A percentile compares a stretch with the other conserved stretches of the same genome.
Conservation (phyloP, 2,329 filamentous ascomycete genomes). For the Leptographium wingfieldii region DNA sequence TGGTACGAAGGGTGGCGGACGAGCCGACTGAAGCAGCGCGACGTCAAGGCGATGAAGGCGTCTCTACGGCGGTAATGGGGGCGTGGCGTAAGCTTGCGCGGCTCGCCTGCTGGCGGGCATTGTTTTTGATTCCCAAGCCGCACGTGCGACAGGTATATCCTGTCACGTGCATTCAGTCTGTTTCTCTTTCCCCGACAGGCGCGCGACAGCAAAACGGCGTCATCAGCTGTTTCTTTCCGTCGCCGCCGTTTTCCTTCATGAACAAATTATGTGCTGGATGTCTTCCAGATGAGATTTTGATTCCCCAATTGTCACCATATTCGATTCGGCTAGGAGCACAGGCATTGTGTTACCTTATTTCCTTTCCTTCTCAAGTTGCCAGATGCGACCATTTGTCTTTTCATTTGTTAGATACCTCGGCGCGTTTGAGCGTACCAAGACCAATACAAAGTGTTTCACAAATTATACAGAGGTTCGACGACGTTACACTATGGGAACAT, state of each 20-base stretch:
- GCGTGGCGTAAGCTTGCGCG: not conserved
- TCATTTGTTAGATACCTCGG: slow-evolving; percentile 3
- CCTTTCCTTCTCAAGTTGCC: not conserved
- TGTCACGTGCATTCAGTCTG: not conserved
- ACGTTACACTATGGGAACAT: no score
- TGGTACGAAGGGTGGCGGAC: slow-evolving; percentile 97
- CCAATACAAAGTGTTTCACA: not conserved
- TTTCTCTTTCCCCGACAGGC: not conserved
- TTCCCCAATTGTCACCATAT: slow-evolving; percentile 7
- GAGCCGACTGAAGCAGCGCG: slow-evolving; percentile 46
- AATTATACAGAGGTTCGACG: no score
- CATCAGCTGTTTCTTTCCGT: not conserved
- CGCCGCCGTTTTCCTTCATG: not conserved
- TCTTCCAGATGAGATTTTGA: slow-evolving; percentile 10
- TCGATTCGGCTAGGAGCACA: not conserved
- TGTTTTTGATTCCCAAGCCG: not conserved
- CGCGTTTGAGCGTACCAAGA: not conserved
- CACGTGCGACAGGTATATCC: no score
- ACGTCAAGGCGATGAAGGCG: slow-evolving; percentile 20
- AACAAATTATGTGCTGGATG: slow-evolving; percentile 5
- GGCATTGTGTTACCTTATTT: not conserved
- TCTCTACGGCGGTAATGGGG: slow-evolving; percentile 21
- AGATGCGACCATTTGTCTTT: not conserved
- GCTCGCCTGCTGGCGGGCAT: not conserved
- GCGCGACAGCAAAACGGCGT: not conserved